A percentile compares a stretch with the other conserved stretches of the same genome.
phyloP scores from a whole-genome alignment of 2,329 filamentous ascomycete genomes.

The Triangularia setosa region DNA sequence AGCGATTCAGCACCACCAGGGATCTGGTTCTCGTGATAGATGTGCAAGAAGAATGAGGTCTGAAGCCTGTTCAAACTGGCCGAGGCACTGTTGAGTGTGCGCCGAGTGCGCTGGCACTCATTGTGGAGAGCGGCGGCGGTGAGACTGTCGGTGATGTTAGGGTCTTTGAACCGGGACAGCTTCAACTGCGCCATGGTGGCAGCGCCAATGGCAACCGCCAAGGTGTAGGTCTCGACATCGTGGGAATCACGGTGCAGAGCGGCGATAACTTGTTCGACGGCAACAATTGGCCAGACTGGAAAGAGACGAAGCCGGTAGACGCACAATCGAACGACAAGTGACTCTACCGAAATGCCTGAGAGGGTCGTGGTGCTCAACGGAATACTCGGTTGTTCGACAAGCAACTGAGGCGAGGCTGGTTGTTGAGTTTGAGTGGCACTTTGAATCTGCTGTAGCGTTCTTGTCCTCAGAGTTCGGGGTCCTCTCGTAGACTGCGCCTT shows the following conservation, averaged over 20 bases:
- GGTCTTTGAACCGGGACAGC: slow-evolving; percentile 32
- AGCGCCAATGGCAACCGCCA: slow-evolving; percentile 44
- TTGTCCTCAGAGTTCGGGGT: slow-evolving; percentile 42
- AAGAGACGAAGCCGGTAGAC: slow-evolving; percentile 48
- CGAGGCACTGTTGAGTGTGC: slow-evolving; percentile 21
- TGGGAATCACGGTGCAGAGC: slow-evolving; percentile 33
- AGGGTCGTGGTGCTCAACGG: neutral
- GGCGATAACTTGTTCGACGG: slow-evolving; percentile 40
- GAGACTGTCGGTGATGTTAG: slow-evolving; percentile 30
- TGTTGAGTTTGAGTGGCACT: slow-evolving; percentile 4
- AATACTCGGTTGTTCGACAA: neutral
- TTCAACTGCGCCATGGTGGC: slow-evolving; percentile 48
- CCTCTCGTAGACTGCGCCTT: slow-evolving; percentile 42
- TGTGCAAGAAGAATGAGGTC: slow-evolving; percentile 49
- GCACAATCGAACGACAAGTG: slow-evolving; percentile 35
- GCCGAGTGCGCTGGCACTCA: slow-evolving; percentile 34
- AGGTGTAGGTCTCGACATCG: slow-evolving; percentile 35
- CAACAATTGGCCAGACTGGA: slow-evolving; percentile 50
- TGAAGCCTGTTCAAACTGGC: slow-evolving; percentile 40
- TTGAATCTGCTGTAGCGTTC: slow-evolving; percentile 41
- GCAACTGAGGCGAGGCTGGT: neutral
- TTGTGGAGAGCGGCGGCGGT: slow-evolving; percentile 34
- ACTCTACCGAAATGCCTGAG: slow-evolving; percentile 9
- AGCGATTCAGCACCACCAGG: slow-evolving; percentile 45
- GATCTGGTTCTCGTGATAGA: slow-evolving; percentile 47